phyloP scores from a whole-genome alignment of 2,329 filamentous ascomycete species.

The Tympanopsis confertula region DNA sequence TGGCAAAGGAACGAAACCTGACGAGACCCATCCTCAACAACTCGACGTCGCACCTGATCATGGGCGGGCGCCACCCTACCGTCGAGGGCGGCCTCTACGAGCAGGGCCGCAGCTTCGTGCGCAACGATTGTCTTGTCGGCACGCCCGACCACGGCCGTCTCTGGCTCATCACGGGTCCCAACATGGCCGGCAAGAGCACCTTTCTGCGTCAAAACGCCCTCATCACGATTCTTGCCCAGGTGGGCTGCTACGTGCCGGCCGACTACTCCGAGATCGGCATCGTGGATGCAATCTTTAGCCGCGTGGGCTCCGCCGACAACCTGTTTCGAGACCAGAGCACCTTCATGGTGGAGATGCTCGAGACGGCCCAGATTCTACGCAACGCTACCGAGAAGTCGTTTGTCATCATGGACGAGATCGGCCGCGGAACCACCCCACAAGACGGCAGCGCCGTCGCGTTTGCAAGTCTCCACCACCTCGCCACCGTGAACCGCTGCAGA shows the following conservation, averaged over 20 bases:
- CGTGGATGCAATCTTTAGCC: slow-evolving; percentile 91
- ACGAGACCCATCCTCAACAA: slow-evolving; percentile 62
- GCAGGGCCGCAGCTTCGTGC: slow-evolving; percentile 70
- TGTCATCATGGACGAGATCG: slow-evolving; percentile 97
- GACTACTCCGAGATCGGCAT: slow-evolving; percentile 75
- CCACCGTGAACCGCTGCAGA: slow-evolving; percentile 64
- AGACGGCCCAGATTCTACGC: slow-evolving; percentile 81
- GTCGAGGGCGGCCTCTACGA: slow-evolving; percentile 74
- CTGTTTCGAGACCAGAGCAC: slow-evolving; percentile 91
- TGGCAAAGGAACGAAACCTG: slow-evolving; percentile 66
- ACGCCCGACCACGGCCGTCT: slow-evolving; percentile 52
- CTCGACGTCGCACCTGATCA: slow-evolving; percentile 57
- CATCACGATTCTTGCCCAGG: slow-evolving; percentile 85
- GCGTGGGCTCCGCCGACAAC: slow-evolving; percentile 87
- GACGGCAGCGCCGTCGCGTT: slow-evolving; percentile 85
- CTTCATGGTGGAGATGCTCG: slow-evolving; percentile 99
- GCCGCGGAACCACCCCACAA: slow-evolving; percentile 82
- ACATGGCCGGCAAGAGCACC: slow-evolving; percentile 96
- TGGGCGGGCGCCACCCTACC: slow-evolving; percentile 82
- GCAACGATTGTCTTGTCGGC: slow-evolving; percentile 79
- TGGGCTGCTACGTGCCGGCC: slow-evolving; percentile 85
- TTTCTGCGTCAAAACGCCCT: slow-evolving; percentile 92
- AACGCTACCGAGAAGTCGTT: slow-evolving; percentile 75
- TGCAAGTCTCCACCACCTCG: slow-evolving; percentile 75
- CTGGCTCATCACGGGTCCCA: slow-evolving; percentile 70